These are phyloP conservation scores for Fallopia convolvulus DNA, from an alignment of 148 eudicot genomes.

Conservation along the genomic window DNA sequence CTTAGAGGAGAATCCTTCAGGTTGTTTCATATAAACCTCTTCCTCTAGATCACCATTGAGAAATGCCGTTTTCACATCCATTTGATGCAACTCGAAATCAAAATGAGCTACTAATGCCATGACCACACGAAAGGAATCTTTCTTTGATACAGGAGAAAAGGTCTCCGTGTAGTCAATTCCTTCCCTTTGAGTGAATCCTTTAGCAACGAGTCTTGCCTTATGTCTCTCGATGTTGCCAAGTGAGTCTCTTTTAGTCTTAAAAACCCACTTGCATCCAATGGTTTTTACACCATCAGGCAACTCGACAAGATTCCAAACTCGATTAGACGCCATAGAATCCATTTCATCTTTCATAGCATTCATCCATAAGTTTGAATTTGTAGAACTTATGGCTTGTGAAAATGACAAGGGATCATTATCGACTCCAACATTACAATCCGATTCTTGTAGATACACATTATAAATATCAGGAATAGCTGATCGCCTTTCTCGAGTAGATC, in stretches of 20 bases:
- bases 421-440: not conserved
- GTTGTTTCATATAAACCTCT: too few species aligned
- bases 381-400: slow-evolving; percentile 14
- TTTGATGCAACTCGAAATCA: slow-evolving; percentile 9
- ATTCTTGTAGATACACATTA: too few species aligned
- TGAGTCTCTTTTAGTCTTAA: too few species aligned
- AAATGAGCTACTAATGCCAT: too few species aligned
- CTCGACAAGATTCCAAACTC: not conserved
- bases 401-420: not conserved
- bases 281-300: not conserved
- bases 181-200: slow-evolving; percentile 11
- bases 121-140: not conserved
- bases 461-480: too few species aligned
- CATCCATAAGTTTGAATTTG: too few species aligned
- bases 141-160: slow-evolving; percentile 9
- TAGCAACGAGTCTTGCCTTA: not conserved
- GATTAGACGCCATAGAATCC: too few species aligned
- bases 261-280: too few species aligned
- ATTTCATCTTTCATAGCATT: too few species aligned
- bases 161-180: not conserved
- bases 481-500: too few species aligned
- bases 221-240: too few species aligned
- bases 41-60: not conserved
- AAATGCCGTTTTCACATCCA: slow-evolving; percentile 1
- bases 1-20: not conserved